These are phyloP conservation scores for Daldinia grandis DNA, from an alignment of 495 filamentous ascomycete species.

Conservation along the genomic window DNA sequence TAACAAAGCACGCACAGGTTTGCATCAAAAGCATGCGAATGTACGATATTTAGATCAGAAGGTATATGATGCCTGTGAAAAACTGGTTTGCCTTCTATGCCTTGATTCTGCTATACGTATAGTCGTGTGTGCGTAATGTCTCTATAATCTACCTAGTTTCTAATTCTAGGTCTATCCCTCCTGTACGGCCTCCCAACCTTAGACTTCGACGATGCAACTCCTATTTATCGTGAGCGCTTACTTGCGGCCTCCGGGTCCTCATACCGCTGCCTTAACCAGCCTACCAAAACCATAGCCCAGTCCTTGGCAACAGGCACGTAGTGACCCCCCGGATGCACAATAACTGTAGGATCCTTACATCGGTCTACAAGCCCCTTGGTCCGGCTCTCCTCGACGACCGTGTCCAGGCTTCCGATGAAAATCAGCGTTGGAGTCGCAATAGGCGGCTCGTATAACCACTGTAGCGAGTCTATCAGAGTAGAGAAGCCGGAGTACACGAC, in stretches of 20 bases:
- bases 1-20: slow-evolving; percentile 27
- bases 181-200: background rate
- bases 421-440: slow-evolving; percentile 82
- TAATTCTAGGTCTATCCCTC: slow-evolving; percentile 8
- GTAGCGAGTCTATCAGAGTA: slow-evolving; percentile 68
- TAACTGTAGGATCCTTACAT: slow-evolving; percentile 69
- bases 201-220: slow-evolving; percentile 67
- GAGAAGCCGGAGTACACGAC: slow-evolving; percentile 82
- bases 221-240: slow-evolving; percentile 60
- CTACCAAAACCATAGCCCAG: slow-evolving; percentile 76
- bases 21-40: slow-evolving; percentile 43
- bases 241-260: slow-evolving; percentile 57
- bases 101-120: slow-evolving; percentile 20
- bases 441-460: slow-evolving; percentile 76
- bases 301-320: slow-evolving; percentile 85
- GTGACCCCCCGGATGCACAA: slow-evolving; percentile 92
- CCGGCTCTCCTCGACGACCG: slow-evolving; percentile 82
- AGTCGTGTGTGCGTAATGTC: background rate
- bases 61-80: slow-evolving; percentile 30
- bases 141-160: background rate
- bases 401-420: slow-evolving; percentile 85
- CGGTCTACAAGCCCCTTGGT: slow-evolving; percentile 70
- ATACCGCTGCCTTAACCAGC: slow-evolving; percentile 72
- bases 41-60: slow-evolving; percentile 45
- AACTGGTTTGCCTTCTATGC: slow-evolving; percentile 35